A percentile compares a stretch with the other conserved stretches of the same genome.
These are phyloP conservation scores for Vachellia pachyceras DNA, from an alignment of 306 rosid species.

Conservation along the genomic window DNA sequence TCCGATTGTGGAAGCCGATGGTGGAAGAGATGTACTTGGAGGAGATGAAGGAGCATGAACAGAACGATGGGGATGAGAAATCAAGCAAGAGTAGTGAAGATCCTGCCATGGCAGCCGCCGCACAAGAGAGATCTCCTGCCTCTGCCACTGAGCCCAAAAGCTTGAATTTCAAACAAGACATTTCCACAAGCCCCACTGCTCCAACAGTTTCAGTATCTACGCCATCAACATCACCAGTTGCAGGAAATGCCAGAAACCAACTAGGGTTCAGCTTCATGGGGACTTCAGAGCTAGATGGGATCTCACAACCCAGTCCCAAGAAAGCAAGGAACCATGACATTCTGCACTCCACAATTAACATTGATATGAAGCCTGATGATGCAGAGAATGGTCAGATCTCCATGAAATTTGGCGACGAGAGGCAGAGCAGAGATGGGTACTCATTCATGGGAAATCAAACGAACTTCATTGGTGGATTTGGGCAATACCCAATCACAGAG, in stretches of 20 bases:
- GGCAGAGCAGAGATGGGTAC: slow-evolving; percentile 83
- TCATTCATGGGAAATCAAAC: slow-evolving; percentile 81
- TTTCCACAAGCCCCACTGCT: slow-evolving; percentile 46
- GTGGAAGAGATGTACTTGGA: slow-evolving; percentile 97
- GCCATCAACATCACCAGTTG: slow-evolving; percentile 60
- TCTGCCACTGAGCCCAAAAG: slow-evolving; percentile 50
- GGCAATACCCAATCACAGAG: slow-evolving; percentile 91
- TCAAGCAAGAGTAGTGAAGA: slow-evolving; percentile 72
- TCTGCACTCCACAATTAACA: slow-evolving; percentile 54
- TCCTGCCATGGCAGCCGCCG: slow-evolving; percentile 53
- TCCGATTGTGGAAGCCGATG: slow-evolving; percentile 99
- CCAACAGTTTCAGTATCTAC: slow-evolving; percentile 58
- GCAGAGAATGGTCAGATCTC: slow-evolving; percentile 53
- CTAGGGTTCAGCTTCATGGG: slow-evolving; percentile 88
- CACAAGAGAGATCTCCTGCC: slow-evolving; percentile 50
- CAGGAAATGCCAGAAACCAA: slow-evolving; percentile 59
- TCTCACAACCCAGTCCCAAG: slow-evolving; percentile 87
- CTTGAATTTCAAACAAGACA: slow-evolving; percentile 66
- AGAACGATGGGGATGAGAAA: slow-evolving; percentile 66
- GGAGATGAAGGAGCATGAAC: slow-evolving; percentile 90
- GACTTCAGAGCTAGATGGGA: slow-evolving; percentile 84
- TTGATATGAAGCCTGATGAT: slow-evolving; percentile 63
- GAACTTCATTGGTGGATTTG: slow-evolving; percentile 86
- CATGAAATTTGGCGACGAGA: slow-evolving; percentile 71
- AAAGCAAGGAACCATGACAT: slow-evolving; percentile 60